Base-by-base conservation (phyloP, 192 early-diverging fungal species). In the Mortierella claussenii region DNA sequence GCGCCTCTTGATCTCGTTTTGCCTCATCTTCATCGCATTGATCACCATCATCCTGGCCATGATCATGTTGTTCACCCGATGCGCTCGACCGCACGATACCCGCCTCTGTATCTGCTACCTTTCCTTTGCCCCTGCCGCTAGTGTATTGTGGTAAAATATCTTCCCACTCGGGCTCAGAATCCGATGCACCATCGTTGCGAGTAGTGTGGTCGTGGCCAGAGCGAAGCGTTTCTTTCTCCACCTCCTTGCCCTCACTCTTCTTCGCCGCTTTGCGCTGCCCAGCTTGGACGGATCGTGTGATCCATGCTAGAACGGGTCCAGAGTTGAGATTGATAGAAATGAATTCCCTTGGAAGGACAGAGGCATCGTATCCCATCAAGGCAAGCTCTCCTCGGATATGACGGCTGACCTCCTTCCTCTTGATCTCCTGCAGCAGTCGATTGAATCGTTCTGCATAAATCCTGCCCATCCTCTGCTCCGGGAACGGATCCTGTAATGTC, bases 371-470 rank as follows among this genome's bases (percentile, higher is more conserved):
- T 4, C 73, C 73, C 4, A 40, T 44, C 26, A 67, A 24, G 4
- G 64, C 65, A 8, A 76, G 45, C 26, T 76, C 64, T 27, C 58
- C 64, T 1, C 73, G 63, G 17, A 67, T 37, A 32, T 53, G 18
- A 13, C 33, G 44, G 27, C 52, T 62, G 13, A 56, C 32, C 8
- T 53, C 47, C 11, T 62, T 49, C 2, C 32, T 27, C 8, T 49
- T 31, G 11, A 76, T 56, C 33, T 76, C 59, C 17, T 36, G 2
- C 64, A 67, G n/a, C 4, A 76, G 2, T 8, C 49, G 24, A 23
- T 76, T 66, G 27, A 50, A 67, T 2, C 73, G 50, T 3, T 37
- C 21, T 9, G 73, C 57, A 54, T 76, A 76, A 27, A 76, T 67
- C 21, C 55, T 33, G 9, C 73, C 73, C 9, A 76, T 32, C 24